These are phyloP conservation scores for Baudoinia panamericana DNA, from an alignment of 495 filamentous ascomycete genomes.

Conservation along the genomic window DNA sequence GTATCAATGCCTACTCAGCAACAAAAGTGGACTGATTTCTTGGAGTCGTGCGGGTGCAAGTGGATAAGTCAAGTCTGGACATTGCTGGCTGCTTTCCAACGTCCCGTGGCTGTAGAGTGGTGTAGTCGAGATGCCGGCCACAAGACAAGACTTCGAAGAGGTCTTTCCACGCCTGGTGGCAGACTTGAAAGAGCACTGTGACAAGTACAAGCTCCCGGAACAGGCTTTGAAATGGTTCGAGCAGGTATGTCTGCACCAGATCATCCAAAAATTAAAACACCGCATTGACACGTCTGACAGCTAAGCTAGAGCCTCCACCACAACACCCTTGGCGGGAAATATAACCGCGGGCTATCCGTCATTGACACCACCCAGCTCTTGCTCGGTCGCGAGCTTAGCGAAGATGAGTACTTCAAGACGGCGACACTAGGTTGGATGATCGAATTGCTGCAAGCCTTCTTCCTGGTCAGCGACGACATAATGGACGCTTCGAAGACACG, in stretches of 20 bases:
- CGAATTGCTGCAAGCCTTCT: constrained; percentile 95
- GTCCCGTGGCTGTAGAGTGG: too few species aligned
- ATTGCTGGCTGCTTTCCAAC: too few species aligned
- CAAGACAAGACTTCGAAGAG: constrained; percentile 71
- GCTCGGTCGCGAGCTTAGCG: constrained; percentile 52
- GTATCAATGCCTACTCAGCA: too few species aligned
- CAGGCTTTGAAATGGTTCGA: constrained; percentile 79
- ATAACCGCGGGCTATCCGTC: constrained; percentile 96
- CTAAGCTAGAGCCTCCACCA: constrained; percentile 40
- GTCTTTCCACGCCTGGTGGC: constrained; percentile 71
- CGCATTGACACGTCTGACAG: constrained; percentile 11
- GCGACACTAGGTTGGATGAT: constrained; percentile 90
- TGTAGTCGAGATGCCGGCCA: constrained; percentile 41
- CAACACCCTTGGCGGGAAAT: constrained; percentile 90
- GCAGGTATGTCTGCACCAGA: constrained; percentile 41
- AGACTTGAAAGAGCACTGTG: constrained; percentile 60
- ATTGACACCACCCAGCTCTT: constrained; percentile 78
- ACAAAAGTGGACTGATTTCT: too few species aligned
- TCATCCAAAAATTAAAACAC: not conserved
- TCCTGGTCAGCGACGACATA: constrained; percentile 96
- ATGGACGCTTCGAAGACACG: constrained; percentile 94
- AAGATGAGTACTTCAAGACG: constrained; percentile 71
- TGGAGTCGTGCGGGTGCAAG: too few species aligned
- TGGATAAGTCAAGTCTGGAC: too few species aligned
- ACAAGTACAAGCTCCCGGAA: constrained; percentile 66